Base-by-base conservation (phyloP, 148 eudicot species). In the Hydrangea macrophylla region DNA sequence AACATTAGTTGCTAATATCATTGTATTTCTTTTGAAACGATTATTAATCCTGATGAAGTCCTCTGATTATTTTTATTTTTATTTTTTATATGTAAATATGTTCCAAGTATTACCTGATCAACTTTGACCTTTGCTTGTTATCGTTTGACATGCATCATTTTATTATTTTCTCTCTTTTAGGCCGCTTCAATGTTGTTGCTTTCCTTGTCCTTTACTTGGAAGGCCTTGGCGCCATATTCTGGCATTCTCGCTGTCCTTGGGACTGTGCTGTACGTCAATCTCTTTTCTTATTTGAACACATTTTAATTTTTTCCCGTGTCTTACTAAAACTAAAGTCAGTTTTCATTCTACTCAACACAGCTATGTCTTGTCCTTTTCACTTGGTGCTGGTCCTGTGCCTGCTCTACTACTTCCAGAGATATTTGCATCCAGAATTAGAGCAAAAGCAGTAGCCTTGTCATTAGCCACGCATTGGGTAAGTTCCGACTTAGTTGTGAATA, bases 331-430 rank as follows among this genome's bases (percentile, higher is more conserved):
- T 51, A 53, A 64, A n/a, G 9, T n/a, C 20, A 56, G 36, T 33
- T 60, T 12, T 51, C 44, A 48, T 68, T 69, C 23, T 42, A 55
- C 17, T 32, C 54, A n/a, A 17, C 67, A 55, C 86, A 94, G 98
- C 30, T 94, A 94, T 23, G 98, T 94, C 69, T 78, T 90, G 50
- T 94, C 92, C 51, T 94, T 94, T 69, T 86, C 98, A 50, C 97
- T 94, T 55, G 98, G 98, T 42, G 98, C 97, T 60, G 98, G 98
- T 72, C 98, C 98, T 7, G 98, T 94, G 33, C 98, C 98, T 55
- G 97, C 96, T 70, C 97, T 94, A 73, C 85, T 94, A 56, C 96
- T 94, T 68, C 98, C 98, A 2, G 98, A 94, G 76, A 90, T 94
- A 48, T 94, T 94, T 58, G 87, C 98, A 44, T 94, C 98, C 64